phyloP scores from a whole-genome alignment of 2,329 filamentous ascomycete genomes.

The Fusarium multiceps region DNA sequence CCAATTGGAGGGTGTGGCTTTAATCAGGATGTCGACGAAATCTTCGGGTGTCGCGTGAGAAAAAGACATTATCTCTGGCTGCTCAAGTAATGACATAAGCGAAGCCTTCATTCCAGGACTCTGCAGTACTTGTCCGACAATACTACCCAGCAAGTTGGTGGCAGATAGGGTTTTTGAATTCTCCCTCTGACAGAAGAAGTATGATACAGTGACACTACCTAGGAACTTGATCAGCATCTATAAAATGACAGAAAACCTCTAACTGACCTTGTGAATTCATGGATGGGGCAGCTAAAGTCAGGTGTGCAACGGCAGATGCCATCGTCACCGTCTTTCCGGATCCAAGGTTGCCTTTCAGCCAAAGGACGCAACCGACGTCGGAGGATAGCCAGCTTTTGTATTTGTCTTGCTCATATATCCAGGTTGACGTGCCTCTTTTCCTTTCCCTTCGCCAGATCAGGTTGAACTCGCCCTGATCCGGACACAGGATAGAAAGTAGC shows the following conservation, averaged over 20 bases:
- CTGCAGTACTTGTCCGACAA: neutral
- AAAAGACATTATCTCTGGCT: no score
- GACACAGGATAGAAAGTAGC: accelerated
- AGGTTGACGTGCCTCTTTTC: neutral
- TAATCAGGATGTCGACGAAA: accelerated
- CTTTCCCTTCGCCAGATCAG: neutral
- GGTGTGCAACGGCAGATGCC: neutral
- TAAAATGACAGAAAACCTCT: no score
- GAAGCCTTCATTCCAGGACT: no score
- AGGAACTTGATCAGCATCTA: accelerated
- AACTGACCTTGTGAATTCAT: neutral
- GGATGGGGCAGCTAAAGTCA: neutral
- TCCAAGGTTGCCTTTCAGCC: neutral
- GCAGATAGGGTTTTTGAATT: neutral
- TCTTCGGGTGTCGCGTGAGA: accelerated
- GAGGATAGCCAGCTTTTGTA: neutral
- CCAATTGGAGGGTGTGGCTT: neutral
- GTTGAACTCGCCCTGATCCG: accelerated
- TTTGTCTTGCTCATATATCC: accelerated
- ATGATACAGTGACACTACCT: neutral
- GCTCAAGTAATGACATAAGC: no score
- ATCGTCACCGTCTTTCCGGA: neutral
- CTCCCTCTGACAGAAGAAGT: neutral
- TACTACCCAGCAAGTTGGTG: neutral
- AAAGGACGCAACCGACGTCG: accelerated